Base-by-base conservation (phyloP, 768 basidiomycete genomes). In the Rhizopogon sp. region DNA sequence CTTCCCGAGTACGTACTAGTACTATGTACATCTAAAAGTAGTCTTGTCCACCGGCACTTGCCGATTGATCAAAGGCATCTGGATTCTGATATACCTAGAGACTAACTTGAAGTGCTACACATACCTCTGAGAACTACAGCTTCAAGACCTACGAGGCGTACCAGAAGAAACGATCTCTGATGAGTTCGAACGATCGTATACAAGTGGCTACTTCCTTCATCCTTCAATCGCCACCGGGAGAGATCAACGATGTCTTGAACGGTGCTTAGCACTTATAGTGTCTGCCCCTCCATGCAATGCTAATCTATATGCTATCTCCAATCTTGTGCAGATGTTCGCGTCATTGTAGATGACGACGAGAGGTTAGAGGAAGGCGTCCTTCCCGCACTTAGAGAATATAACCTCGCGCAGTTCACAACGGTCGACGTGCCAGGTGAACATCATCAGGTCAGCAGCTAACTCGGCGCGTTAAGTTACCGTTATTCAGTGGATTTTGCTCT, bases 201-300 rank as follows among this genome's bases (percentile, higher is more conserved):
- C 75, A 83, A 64, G 79, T 80, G 7, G 94, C 88, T 22, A 85
- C 89, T 25, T 77, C 77, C 33, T 90, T 97, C 64, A 75, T 98
- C 31, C 78, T 91, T 0, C 95, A 97, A 67, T 85, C 92, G 1
- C 95, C 95, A 25, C 95, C 95, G 1, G 95, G 95, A 43, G 90
- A 98, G 75, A 93, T 98, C 60, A 97, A 96, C 70, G 95, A 98
- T 73, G 94, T 97, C 16, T 76, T 98, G 52, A 91, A 91, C 63
- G 93, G 93, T 91, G 56, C 58, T 71, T 52, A 43, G 43, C n/a
- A 46, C 57, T 25, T 43, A 43, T 39, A 25, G 39, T 29, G 54
- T 47, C 54, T 59, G 44, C 40, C 46, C 29, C 39, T 49, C 29
- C 39, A 17, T 6, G 43, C 40, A 33, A 16, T 39, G 43, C 53